phyloP scores from a whole-genome alignment of 495 filamentous ascomycete genomes.

The Margaritispora aquatica region DNA sequence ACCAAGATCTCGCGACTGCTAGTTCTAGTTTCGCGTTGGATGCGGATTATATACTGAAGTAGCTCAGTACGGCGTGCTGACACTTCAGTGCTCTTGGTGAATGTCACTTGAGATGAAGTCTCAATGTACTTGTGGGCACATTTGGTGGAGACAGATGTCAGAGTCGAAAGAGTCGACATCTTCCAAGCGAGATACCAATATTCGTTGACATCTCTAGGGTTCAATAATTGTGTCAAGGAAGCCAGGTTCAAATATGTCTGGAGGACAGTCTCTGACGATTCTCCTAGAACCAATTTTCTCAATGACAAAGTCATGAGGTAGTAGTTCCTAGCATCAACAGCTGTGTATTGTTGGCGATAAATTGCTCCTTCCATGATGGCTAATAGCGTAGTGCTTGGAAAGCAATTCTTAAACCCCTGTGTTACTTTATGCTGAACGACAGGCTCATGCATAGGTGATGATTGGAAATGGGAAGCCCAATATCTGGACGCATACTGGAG shows the following conservation, averaged over 20 bases:
- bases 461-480: slow-evolving; percentile 4
- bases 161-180: not conserved
- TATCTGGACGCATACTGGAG: slow-evolving; percentile 2
- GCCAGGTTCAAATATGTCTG: slow-evolving; percentile 3
- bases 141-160: not conserved
- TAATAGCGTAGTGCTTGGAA: not conserved
- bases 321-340: not conserved
- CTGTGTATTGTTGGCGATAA: not conserved
- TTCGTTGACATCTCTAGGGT: not conserved
- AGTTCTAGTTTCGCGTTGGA: not conserved
- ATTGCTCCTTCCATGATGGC: slow-evolving; percentile 2
- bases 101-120: not conserved
- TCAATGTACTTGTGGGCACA: slow-evolving; percentile 4
- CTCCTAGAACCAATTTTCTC: not conserved
- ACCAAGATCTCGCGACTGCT: not conserved
- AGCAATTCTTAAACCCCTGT: not conserved
- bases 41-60: not conserved
- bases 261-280: slow-evolving; percentile 1
- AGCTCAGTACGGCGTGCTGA: not conserved
- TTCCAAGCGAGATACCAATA: slow-evolving; percentile 2
- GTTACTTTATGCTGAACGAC: slow-evolving; percentile 4
- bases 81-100: not conserved
- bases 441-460: slow-evolving; percentile 6
- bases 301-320: slow-evolving; percentile 2
- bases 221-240: not conserved